Percentiles rank a stretch among this genome's conserved stretches.
Evolutionary conservation across 164 flowering plant species (phyloP).

Genomic region (Nymphaea colorata): DNA sequence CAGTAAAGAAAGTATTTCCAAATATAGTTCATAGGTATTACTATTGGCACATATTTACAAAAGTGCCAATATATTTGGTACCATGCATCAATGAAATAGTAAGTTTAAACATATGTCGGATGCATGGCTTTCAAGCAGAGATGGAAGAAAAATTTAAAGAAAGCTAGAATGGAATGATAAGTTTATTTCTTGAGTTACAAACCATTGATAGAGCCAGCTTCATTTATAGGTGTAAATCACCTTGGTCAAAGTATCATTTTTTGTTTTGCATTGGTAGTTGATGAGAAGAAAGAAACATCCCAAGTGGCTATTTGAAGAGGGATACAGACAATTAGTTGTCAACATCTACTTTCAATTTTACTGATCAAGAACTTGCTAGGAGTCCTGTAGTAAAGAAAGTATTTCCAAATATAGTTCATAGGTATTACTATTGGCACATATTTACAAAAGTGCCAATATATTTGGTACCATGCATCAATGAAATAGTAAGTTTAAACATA

Average conservation of each 20-base stretch:
- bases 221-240: no score
- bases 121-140: not conserved
- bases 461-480: not conserved
- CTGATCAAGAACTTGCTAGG: not conserved
- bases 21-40: not conserved
- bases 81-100: not conserved
- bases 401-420: not conserved
- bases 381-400: not conserved
- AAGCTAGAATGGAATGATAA: not conserved
- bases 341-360: no score
- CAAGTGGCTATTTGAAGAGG: not conserved
- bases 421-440: not conserved
- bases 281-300: not conserved
- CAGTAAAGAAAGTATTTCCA: not conserved
- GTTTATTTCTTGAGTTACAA: not conserved
- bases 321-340: not conserved
- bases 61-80: no score
- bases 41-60: not conserved
- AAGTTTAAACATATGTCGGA: not conserved
- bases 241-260: no score
- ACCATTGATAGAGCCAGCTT: not conserved
- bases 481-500: no score
- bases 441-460: no score
- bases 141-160: no score
- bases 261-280: no score